These are phyloP conservation scores for Hypoxylon sp. DNA, from an alignment of 2,329 filamentous ascomycete species.

Conservation along the genomic window DNA sequence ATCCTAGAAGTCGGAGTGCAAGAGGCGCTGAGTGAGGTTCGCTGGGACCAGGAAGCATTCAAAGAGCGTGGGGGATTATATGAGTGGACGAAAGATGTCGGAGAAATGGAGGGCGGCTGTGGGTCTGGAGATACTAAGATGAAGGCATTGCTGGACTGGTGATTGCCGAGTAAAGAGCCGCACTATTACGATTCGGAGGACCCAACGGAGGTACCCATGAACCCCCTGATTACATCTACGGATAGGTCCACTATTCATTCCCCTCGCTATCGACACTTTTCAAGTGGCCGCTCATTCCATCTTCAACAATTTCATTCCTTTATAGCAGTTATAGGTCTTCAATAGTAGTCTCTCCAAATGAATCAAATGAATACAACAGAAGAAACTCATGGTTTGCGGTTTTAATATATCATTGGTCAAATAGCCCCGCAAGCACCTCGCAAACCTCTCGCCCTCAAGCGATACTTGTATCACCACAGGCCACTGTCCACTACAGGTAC, in stretches of 20 bases:
- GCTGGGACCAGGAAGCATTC: constrained; percentile 64
- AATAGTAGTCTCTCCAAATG: not conserved
- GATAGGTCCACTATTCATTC: too few species aligned
- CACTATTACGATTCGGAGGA: not conserved
- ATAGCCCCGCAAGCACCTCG: not conserved
- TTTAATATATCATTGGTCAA: not conserved
- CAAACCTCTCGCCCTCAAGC: not conserved
- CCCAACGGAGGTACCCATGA: too few species aligned
- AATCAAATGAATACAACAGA: not conserved
- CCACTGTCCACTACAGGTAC: not conserved
- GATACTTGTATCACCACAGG: not conserved
- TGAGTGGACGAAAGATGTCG: constrained; percentile 59
- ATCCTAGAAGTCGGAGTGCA: constrained; percentile 65
- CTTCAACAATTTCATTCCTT: not conserved
- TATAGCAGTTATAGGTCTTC: not conserved
- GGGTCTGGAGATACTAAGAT: constrained; percentile 13
- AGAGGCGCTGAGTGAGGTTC: constrained; percentile 60
- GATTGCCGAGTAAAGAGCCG: not conserved
- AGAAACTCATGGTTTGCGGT: not conserved
- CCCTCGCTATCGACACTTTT: too few species aligned
- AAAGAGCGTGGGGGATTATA: constrained; percentile 63
- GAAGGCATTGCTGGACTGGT: constrained; percentile 33
- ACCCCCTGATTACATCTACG: too few species aligned
- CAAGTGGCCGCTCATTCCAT: not conserved
- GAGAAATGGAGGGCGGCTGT: constrained; percentile 30